These are phyloP conservation scores for Triadica sebifera DNA, from an alignment of 345 rosid species.

Conservation along the genomic window DNA sequence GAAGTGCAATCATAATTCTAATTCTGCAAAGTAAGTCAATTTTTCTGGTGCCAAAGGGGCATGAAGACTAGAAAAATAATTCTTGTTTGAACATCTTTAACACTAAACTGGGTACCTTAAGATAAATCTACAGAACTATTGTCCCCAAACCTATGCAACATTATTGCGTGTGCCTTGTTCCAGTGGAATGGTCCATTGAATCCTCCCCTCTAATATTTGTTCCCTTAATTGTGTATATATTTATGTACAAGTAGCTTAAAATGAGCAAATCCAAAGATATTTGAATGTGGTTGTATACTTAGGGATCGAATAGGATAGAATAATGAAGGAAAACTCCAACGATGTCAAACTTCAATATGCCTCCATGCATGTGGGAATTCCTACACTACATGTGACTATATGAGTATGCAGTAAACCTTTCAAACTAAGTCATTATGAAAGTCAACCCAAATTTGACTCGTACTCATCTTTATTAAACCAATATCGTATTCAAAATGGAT, in stretches of 20 bases:
- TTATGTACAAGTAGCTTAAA: background rate
- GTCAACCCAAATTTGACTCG: background rate
- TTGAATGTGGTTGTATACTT: background rate
- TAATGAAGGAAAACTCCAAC: background rate
- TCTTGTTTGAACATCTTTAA: background rate
- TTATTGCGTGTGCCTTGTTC: constrained; percentile 24
- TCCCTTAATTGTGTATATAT: background rate
- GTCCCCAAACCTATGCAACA: constrained; percentile 7
- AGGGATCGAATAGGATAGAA: background rate
- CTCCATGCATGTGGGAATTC: background rate
- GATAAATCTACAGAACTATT: background rate
- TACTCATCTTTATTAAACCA: background rate
- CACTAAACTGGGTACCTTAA: constrained; percentile 6
- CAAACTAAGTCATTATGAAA: background rate
- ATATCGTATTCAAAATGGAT: background rate
- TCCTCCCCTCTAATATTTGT: constrained; percentile 10
- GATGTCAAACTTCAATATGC: background rate
- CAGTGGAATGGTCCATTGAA: constrained; percentile 17
- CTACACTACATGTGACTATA: background rate
- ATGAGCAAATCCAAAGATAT: background rate
- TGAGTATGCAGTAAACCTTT: background rate
- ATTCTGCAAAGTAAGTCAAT: background rate
- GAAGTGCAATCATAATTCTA: background rate
- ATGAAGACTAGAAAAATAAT: background rate
- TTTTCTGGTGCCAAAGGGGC: background rate